Base-by-base conservation (phyloP, 2,329 filamentous ascomycete genomes). In the Coniochaeta sp. region DNA sequence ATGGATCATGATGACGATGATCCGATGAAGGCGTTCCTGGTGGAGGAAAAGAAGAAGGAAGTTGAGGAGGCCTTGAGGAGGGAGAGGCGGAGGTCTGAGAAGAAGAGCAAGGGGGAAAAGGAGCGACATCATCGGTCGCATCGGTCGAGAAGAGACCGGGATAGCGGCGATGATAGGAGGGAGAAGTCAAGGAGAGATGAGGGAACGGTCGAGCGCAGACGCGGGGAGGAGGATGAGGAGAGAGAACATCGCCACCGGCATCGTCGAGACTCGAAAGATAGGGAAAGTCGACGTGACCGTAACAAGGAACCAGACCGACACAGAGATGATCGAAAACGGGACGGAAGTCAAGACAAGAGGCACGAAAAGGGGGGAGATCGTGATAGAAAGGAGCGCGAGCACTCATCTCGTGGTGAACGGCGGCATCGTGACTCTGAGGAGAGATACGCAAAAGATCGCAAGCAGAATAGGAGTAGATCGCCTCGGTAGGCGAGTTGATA, bases 11-110 rank as follows among this genome's bases (percentile, higher is more conserved):
- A 98, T 65, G 93, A 97, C 26, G 93, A 98, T 63, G 95, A 99
- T 72, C 95, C 95, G 0, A 99, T 99, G 95, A 97, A 96, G 75
- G 86, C 85, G 40, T 97, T 90, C 68, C 72, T 98, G 64, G 86
- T 97, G 58, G 85, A 93, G 64, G 89, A 96, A 75, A 97, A 98
- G 81, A 92, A 90, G 74, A 91, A 91, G 71, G 91, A 96, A 71
- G 84, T 96, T 14, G 86, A 89, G 59, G 82, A 84, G 61, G 93
- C 91, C 3, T 74, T 89, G 66, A 79, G 80, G 64, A 81, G 75
- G 66, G 71, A 81, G 58, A 79, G 80, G 54, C 81, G 74, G 69
- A 75, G 69, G 66, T 77, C 79, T 61, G 77, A 81, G 16, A 81
- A 77, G 67, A 80, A 75, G 65, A 75, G 79, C 62, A 72, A 74